Percentiles rank a stretch among this genome's conserved stretches.
These are phyloP conservation scores for Erythrophleum fordii DNA, from an alignment of 306 rosid genomes.

Conservation along the genomic window DNA sequence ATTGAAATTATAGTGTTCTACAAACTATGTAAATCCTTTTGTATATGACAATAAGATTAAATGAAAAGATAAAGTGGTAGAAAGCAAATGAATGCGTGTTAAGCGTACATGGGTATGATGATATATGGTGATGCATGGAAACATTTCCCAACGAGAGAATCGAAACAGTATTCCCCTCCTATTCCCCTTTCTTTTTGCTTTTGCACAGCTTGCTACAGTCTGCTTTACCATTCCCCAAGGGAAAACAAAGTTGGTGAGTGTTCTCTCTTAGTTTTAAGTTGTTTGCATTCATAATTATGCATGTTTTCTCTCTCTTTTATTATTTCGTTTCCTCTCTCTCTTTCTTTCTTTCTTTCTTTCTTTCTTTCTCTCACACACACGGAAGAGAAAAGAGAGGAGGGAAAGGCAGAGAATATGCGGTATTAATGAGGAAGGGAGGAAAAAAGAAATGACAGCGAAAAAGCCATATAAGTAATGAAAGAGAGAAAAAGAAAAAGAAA, in stretches of 20 bases:
- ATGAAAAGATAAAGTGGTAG: constrained; percentile 35
- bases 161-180: constrained; percentile 69
- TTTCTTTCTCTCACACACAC: not conserved
- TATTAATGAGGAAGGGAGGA: constrained; percentile 38
- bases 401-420: constrained; percentile 39
- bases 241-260: constrained; percentile 45
- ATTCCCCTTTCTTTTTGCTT: constrained; percentile 70
- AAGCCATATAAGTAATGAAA: constrained; percentile 55
- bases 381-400: constrained; percentile 19
- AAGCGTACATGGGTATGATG: constrained; percentile 40
- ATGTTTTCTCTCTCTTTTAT: constrained; percentile 13
- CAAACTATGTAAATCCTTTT: too few relatives aligned
- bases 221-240: constrained; percentile 92
- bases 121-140: constrained; percentile 80
- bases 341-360: not conserved
- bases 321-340: not conserved
- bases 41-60: constrained; percentile 19
- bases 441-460: constrained; percentile 68
- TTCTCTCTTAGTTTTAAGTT: constrained; percentile 35
- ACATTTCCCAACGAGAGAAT: constrained; percentile 91
- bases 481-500: constrained; percentile 56
- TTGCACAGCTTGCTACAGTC: constrained; percentile 78
- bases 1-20: not conserved
- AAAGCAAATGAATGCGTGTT: constrained; percentile 46
- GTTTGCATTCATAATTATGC: constrained; percentile 19